Conservation (phyloP, 306 rosid species). For the Comarum palustre region DNA sequence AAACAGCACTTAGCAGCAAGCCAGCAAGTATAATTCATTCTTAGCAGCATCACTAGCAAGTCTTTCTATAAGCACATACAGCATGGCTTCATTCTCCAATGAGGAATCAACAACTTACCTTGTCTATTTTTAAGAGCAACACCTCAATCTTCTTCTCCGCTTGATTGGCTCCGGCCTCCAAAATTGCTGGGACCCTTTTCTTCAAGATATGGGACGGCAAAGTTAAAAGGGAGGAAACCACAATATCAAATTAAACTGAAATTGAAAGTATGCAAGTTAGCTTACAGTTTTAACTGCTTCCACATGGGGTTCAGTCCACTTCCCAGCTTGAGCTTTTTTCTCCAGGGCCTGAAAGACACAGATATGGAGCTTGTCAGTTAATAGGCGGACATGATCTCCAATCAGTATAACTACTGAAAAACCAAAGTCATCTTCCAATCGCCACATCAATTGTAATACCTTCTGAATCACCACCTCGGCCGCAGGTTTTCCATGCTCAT, state of each 20-base stretch:
- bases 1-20: neutral
- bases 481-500: constrained; percentile 72
- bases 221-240: constrained; percentile 8
- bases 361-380: constrained; percentile 17
- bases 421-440: neutral
- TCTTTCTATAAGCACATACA: neutral
- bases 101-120: constrained; percentile 41
- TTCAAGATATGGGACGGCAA: constrained; percentile 34
- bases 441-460: constrained; percentile 45
- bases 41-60: neutral
- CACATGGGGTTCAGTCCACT: constrained; percentile 90
- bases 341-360: constrained; percentile 51
- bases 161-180: constrained; percentile 55
- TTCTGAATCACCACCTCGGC: constrained; percentile 52
- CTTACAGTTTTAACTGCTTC: constrained; percentile 76
- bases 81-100: neutral
- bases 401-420: neutral
- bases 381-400: neutral
- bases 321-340: constrained; percentile 69
- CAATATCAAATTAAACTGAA: neutral
- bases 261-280: constrained; percentile 6
- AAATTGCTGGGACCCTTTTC: constrained; percentile 75
- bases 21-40: neutral
- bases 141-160: constrained; percentile 52
- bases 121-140: constrained; percentile 56